phyloP scores from a whole-genome alignment of 1,284 basidiomycete genomes.

The Rhodotorula sp. region DNA sequence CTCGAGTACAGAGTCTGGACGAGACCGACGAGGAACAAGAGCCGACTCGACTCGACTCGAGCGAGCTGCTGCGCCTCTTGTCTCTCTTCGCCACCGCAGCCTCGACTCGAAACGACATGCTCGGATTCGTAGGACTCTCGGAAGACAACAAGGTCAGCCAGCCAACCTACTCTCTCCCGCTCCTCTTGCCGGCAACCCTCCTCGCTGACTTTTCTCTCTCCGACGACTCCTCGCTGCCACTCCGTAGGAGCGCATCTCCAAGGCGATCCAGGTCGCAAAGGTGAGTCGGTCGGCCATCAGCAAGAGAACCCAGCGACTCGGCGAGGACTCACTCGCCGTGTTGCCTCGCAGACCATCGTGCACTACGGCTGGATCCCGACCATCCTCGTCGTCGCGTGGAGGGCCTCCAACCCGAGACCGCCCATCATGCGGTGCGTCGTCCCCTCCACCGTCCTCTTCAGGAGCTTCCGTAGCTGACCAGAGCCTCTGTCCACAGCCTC shows the following conservation, averaged over 20 bases:
- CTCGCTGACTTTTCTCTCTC: background rate
- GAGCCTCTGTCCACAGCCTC: conserved; percentile 14
- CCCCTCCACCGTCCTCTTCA: too few species aligned
- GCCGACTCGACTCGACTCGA: too few species aligned
- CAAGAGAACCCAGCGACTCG: background rate
- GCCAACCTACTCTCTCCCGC: too few species aligned
- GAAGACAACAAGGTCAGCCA: conserved; percentile 42
- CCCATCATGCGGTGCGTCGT: conserved; percentile 35
- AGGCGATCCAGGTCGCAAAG: conserved; percentile 71
- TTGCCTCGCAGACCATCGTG: conserved; percentile 65
- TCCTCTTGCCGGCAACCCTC: background rate
- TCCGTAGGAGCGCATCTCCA: conserved; percentile 66
- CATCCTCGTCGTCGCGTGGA: conserved; percentile 90
- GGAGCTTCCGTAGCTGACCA: too few species aligned
- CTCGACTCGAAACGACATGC: conserved; percentile 3
- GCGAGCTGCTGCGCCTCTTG: too few species aligned
- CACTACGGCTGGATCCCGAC: conserved; percentile 92
- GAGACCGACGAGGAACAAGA: too few species aligned
- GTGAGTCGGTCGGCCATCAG: conserved; percentile 53
- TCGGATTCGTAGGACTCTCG: conserved; percentile 26
- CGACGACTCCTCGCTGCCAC: background rate
- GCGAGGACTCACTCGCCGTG: background rate
- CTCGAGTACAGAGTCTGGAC: too few species aligned
- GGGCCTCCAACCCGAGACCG: conserved; percentile 47
- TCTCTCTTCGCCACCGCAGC: background rate